These are phyloP conservation scores for Fraxinus paxiana DNA, from an alignment of 305 asterid genomes.

Conservation along the genomic window DNA sequence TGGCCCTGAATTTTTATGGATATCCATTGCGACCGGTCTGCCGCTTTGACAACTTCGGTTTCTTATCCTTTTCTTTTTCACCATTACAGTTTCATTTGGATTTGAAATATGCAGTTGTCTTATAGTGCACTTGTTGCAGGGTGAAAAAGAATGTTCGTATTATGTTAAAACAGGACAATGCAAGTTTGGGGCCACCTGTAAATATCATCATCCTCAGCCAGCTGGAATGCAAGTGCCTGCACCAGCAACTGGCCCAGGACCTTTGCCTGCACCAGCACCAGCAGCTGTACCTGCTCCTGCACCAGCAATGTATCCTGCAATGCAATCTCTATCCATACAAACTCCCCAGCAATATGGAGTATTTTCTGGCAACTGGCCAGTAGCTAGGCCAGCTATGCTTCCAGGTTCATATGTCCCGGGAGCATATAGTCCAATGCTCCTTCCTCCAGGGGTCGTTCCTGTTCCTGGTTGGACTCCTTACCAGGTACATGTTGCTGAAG, in stretches of 20 bases:
- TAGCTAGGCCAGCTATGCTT: constrained; percentile 70
- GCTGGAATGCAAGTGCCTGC: constrained; percentile 46
- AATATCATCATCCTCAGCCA: constrained; percentile 88
- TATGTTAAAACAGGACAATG: constrained; percentile 80
- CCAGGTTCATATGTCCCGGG: constrained; percentile 81
- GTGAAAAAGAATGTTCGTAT: constrained; percentile 82
- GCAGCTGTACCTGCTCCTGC: constrained; percentile 36
- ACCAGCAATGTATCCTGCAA: constrained; percentile 56
- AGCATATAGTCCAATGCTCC: constrained; percentile 68
- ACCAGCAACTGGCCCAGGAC: constrained; percentile 42
- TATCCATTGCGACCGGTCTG: constrained; percentile 81
- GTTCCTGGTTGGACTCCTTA: constrained; percentile 81
- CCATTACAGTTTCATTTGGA: constrained; percentile 4
- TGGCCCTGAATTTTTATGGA: constrained; percentile 55
- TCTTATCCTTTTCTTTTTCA: constrained; percentile 19
- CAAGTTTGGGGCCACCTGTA: constrained; percentile 88
- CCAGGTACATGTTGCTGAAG: constrained; percentile 45
- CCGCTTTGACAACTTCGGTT: constrained; percentile 17
- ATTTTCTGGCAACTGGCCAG: constrained; percentile 78
- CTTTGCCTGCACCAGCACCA: constrained; percentile 38
- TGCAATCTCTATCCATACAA: constrained; percentile 49
- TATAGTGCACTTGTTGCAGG: constrained; percentile 46
- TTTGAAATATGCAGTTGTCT: constrained; percentile 23
- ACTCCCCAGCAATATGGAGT: constrained; percentile 84
- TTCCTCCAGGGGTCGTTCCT: constrained; percentile 79